These are phyloP conservation scores for Francoa sonchifolia DNA, from an alignment of 441 rosid genomes.

Conservation along the genomic window DNA sequence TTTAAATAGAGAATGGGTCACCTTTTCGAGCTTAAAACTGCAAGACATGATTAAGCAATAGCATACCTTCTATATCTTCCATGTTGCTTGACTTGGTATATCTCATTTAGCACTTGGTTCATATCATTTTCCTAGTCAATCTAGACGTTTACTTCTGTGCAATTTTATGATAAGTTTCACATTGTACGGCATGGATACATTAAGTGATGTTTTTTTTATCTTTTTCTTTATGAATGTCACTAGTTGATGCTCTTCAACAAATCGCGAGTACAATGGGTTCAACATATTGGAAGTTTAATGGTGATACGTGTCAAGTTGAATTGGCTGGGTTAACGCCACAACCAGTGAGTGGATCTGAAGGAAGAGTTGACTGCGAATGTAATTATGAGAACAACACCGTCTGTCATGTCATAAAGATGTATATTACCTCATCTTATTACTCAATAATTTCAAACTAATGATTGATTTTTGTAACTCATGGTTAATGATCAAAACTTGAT, in stretches of 20 bases:
- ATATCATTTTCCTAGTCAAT: no score
- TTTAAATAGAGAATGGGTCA: no score
- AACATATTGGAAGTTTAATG: conserved; percentile 45
- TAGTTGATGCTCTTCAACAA: conserved; percentile 53
- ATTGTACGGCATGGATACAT: background rate
- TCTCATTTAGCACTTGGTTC: no score
- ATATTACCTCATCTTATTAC: conserved; percentile 15
- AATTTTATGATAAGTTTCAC: no score
- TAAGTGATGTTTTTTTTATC: conserved; percentile 10
- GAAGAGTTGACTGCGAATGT: conserved; percentile 34
- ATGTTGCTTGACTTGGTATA: no score
- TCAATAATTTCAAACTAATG: background rate
- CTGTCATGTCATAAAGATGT: conserved; percentile 46
- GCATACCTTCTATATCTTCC: no score
- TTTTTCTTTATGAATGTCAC: conserved; percentile 14
- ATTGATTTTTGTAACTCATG: background rate
- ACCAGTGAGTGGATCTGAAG: conserved; percentile 22
- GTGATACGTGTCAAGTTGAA: conserved; percentile 32
- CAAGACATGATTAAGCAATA: no score
- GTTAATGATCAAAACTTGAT: no score
- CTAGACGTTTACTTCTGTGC: no score
- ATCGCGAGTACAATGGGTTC: conserved; percentile 43
- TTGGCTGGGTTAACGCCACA: conserved; percentile 33
- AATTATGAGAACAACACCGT: conserved; percentile 21
- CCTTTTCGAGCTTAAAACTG: no score